These are phyloP conservation scores for Colletotrichum musae DNA, from an alignment of 2,329 filamentous ascomycete genomes.

Conservation along the genomic window DNA sequence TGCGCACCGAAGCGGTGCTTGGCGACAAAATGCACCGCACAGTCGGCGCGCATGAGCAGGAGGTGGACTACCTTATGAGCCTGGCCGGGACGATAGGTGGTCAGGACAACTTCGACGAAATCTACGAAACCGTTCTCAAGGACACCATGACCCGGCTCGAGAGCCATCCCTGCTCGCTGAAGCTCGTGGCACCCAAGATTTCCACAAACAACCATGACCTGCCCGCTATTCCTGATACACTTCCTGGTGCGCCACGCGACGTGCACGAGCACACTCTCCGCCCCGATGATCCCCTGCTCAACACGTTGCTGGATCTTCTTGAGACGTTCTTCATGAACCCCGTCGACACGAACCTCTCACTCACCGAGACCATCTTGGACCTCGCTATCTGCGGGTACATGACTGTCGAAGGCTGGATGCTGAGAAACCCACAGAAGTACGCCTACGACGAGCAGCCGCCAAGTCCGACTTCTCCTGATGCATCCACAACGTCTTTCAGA, in stretches of 20 bases:
- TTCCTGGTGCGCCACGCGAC: slow-evolving; percentile 73
- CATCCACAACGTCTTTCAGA: slow-evolving; percentile 55
- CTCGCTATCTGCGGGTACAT: slow-evolving; percentile 89
- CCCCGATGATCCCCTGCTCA: slow-evolving; percentile 73
- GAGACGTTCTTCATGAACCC: slow-evolving; percentile 90
- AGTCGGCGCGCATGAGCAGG: slow-evolving; percentile 80
- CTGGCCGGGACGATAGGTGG: slow-evolving; percentile 79
- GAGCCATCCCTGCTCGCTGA: slow-evolving; percentile 80
- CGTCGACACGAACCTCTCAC: slow-evolving; percentile 89
- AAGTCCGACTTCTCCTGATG: slow-evolving; percentile 44
- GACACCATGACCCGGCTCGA: slow-evolving; percentile 80
- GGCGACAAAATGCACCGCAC: slow-evolving; percentile 73
- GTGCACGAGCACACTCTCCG: slow-evolving; percentile 74
- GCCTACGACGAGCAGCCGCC: slow-evolving; percentile 64
- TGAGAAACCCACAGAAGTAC: slow-evolving; percentile 79
- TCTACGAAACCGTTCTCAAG: slow-evolving; percentile 80
- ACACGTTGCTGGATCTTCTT: slow-evolving; percentile 78
- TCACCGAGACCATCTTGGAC: slow-evolving; percentile 87
- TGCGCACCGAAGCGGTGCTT: slow-evolving; percentile 75
- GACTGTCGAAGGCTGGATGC: slow-evolving; percentile 90
- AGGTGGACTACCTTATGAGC: slow-evolving; percentile 79
- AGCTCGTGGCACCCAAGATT: slow-evolving; percentile 74
- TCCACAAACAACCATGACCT: slow-evolving; percentile 70
- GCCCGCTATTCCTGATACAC: slow-evolving; percentile 68
- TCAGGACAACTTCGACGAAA: slow-evolving; percentile 78